Evolutionary conservation across 2,329 filamentous ascomycete genomes (phyloP).

Genomic region (Fonsecaea multimorphosa): DNA sequence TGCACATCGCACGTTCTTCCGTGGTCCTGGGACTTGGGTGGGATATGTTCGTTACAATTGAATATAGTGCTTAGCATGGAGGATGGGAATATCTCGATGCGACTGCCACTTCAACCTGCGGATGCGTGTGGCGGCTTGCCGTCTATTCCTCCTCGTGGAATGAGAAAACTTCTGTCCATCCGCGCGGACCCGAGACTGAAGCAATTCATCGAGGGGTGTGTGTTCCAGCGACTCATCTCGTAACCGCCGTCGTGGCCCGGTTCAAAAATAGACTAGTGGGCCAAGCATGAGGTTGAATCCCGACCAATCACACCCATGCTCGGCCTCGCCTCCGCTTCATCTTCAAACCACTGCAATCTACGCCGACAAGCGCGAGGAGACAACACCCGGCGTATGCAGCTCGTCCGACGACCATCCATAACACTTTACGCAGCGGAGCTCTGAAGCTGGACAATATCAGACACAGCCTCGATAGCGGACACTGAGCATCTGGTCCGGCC

Average conservation of each 20-base stretch:
- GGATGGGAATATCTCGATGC: not conserved
- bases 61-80: not conserved
- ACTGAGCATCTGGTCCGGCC: not conserved
- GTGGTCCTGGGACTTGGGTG: not conserved
- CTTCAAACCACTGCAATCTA: constrained; percentile 31
- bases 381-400: constrained; percentile 1
- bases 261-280: constrained; percentile 16
- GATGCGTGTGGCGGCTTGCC: not conserved
- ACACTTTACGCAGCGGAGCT: not conserved
- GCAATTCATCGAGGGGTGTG: not conserved
- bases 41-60: not conserved
- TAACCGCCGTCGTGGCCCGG: constrained; percentile 9
- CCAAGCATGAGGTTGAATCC: constrained; percentile 7
- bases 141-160: not conserved
- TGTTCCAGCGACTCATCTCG: not conserved
- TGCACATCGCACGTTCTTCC: not conserved
- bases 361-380: constrained; percentile 29
- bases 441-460: not conserved
- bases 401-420: not conserved
- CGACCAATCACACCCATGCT: constrained; percentile 16
- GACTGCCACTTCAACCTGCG: not conserved
- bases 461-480: constrained; percentile 29
- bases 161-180: not conserved
- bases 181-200: not conserved
- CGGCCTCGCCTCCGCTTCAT: not conserved